Percentiles rank a stretch among this genome's conserved stretches.
These are phyloP conservation scores for Aspergillus caelatus DNA, from an alignment of 2,329 filamentous ascomycete species.

Conservation along the genomic window DNA sequence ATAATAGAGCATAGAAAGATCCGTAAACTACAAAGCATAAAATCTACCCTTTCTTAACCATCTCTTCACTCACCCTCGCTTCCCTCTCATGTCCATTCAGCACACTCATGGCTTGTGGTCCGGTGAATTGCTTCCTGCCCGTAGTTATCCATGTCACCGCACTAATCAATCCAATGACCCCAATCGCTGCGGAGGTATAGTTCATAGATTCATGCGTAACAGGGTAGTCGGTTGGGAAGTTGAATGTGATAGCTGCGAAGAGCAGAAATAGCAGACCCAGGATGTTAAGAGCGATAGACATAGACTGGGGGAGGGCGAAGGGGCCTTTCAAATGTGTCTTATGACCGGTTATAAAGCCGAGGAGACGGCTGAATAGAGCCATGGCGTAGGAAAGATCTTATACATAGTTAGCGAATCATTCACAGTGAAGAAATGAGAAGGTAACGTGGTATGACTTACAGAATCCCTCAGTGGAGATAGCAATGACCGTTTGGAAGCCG, in stretches of 20 bases:
- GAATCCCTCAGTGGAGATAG: conserved; percentile 61
- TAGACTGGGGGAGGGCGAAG: conserved; percentile 47
- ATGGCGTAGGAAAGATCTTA: conserved; percentile 60
- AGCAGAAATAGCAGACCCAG: conserved; percentile 56
- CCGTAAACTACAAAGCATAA: no score
- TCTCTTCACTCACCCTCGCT: not conserved
- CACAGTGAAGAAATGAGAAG: not conserved
- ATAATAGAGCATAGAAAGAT: no score
- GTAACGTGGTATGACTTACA: conserved; percentile 39
- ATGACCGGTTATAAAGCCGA: conserved; percentile 49
- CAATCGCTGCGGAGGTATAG: conserved; percentile 60
- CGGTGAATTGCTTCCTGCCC: conserved; percentile 54
- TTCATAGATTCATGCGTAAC: conserved; percentile 62
- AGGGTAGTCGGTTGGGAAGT: conserved; percentile 55
- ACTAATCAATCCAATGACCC: conserved; percentile 56
- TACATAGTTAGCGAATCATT: not conserved
- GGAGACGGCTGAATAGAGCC: conserved; percentile 55
- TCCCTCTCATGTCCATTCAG: conserved; percentile 8
- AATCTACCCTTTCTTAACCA: not conserved
- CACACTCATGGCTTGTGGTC: conserved; percentile 39
- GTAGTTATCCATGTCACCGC: conserved; percentile 56
- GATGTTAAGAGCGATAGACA: conserved; percentile 51
- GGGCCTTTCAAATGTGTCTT: conserved; percentile 40
- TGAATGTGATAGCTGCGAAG: conserved; percentile 60
- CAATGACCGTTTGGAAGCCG: conserved; percentile 59